Base-by-base conservation (phyloP, 2,329 filamentous ascomycete species). In the Hypoxylon rubiginosum region DNA sequence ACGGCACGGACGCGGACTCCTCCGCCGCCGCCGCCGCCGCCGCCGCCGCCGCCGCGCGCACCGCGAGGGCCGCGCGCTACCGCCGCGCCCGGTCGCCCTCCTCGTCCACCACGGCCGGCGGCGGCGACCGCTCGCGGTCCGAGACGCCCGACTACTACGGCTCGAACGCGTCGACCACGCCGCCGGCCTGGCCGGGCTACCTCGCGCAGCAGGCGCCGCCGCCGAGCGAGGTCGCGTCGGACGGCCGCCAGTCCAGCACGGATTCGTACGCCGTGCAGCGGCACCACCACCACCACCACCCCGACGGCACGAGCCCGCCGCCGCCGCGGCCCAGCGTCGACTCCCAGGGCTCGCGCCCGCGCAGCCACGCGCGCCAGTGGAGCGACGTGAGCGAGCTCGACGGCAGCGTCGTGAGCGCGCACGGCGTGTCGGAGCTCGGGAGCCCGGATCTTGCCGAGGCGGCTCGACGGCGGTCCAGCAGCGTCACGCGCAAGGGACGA, bases 331-430 rank as follows among this genome's bases (percentile, higher is more conserved):
- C 66, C 13, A 80, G 76, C 58, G 79, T 73, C 30, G 83, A 83
- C 51, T 83, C 82, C 2, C 77, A 79, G 53, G 75, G 73, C 13
- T 73, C 71, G 3, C 77, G 77, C 58, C 68, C 64, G 1, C 82
- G 82, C 57, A 75, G 65, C 1, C 83, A 84, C 57, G 74, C 77
- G 49, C 80, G 83, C 1, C 76, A 83, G 5, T 73, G 73, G 48
- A 85, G 82, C 72, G 79, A 83, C 64, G 77, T 79, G 4, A 85
- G 83, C 46, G 82, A 85, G 51, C 73, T 78, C 4, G 79, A 79
- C 45, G 79, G 79, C 46, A 74, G 75, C 56, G 73, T 73, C 4
- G 68, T 71, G n/a, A 72, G 67, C 15, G 70, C 72, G 6, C 67
- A 74, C 2, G 74, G 76, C 0, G 69, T 76, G 4, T 78, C 78